Evolutionary conservation across 768 basidiomycete species (phyloP).

Genomic region (Phylloporus arenicola): DNA sequence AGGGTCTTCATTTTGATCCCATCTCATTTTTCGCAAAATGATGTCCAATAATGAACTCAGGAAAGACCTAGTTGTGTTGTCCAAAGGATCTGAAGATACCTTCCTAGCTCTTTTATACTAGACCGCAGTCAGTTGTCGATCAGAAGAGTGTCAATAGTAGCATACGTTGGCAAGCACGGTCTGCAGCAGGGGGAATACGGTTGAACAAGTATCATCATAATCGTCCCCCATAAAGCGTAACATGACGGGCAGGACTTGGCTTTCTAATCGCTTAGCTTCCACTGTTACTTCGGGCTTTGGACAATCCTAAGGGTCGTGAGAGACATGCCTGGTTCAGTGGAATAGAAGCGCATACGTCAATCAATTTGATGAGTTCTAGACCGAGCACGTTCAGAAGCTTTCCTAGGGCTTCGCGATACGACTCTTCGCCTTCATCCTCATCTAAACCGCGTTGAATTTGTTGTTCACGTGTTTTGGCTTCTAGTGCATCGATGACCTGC

Average conservation of each 20-base stretch:
- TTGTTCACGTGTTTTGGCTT: conserved; percentile 65
- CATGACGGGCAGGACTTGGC: conserved; percentile 71
- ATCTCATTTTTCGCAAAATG: conserved; percentile 83
- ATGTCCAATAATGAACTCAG: conserved; percentile 72
- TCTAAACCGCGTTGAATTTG: conserved; percentile 61
- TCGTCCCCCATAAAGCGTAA: conserved; percentile 86
- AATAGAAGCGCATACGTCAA: conserved; percentile 50
- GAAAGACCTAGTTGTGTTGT: conserved; percentile 69
- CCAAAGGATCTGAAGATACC: conserved; percentile 53
- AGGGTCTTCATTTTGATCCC: conserved; percentile 75
- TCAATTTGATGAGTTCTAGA: conserved; percentile 73
- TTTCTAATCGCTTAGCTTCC: conserved; percentile 60
- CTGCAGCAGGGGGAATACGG: conserved; percentile 78
- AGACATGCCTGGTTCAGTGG: background rate
- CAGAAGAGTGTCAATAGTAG: background rate
- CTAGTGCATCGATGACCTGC: conserved; percentile 74
- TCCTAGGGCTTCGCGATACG: conserved; percentile 84
- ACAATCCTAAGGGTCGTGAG: conserved; percentile 44
- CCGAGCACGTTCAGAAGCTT: conserved; percentile 79
- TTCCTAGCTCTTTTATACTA: conserved; percentile 80
- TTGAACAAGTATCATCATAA: conserved; percentile 83
- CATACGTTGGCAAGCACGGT: conserved; percentile 69
- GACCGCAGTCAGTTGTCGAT: conserved; percentile 4
- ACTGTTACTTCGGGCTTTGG: conserved; percentile 52
- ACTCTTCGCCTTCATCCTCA: conserved; percentile 83